A percentile compares a stretch with the other conserved stretches of the same genome.
Evolutionary conservation across 148 eudicot species (phyloP).

Genomic region (Limonium bicolor): DNA sequence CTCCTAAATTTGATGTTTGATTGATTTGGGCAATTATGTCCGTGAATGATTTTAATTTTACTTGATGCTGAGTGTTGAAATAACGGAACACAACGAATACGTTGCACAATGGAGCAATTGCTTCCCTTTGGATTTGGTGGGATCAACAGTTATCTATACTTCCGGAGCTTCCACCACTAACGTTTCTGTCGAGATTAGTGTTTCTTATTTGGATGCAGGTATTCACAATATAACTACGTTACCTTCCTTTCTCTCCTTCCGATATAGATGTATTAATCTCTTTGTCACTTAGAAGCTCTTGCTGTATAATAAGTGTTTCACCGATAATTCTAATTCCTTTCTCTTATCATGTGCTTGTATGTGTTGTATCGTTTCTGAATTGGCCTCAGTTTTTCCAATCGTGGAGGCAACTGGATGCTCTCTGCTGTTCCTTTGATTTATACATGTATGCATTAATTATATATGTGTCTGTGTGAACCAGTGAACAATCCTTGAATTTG

Average conservation of each 20-base stretch:
- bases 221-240: slow-evolving; percentile 28
- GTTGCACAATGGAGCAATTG: slow-evolving; percentile 80
- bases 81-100: slow-evolving; percentile 52
- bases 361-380: too few species aligned
- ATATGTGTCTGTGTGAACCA: too few species aligned
- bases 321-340: too few species aligned
- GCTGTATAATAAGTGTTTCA: too few species aligned
- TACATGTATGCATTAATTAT: too few species aligned
- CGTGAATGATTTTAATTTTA: background rate
- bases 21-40: too few species aligned
- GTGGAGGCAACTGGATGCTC: too few species aligned
- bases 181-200: slow-evolving; percentile 80
- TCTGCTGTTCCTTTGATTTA: too few species aligned
- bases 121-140: slow-evolving; percentile 58
- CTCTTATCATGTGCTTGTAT: too few species aligned
- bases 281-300: too few species aligned
- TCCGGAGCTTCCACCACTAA: slow-evolving; percentile 32
- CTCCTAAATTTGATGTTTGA: background rate
- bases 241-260: background rate
- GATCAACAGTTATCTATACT: slow-evolving; percentile 49
- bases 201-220: slow-evolving; percentile 74
- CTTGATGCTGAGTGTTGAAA: background rate
- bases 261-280: background rate
- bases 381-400: too few species aligned
- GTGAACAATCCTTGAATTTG: too few species aligned